phyloP scores from a whole-genome alignment of 768 basidiomycete species.

The Termitomyces sp. region DNA sequence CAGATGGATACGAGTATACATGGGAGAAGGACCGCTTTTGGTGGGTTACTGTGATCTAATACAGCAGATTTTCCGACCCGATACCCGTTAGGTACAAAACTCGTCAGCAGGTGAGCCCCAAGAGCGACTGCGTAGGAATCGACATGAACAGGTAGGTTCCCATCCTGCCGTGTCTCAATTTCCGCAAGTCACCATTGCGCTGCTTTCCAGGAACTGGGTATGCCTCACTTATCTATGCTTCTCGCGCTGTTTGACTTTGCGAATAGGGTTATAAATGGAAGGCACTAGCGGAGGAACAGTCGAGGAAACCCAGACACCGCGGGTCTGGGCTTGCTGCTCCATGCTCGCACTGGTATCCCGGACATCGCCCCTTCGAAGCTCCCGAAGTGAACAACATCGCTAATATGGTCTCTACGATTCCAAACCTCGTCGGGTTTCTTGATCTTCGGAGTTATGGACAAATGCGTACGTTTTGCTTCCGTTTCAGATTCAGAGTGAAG shows the following conservation, averaged over 20 bases:
- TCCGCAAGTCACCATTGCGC: not conserved
- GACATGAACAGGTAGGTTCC: conserved; percentile 69
- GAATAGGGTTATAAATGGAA: conserved; percentile 72
- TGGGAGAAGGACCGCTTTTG: conserved; percentile 70
- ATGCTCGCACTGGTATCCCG: conserved; percentile 78
- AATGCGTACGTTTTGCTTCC: conserved; percentile 53
- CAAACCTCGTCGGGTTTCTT: conserved; percentile 59
- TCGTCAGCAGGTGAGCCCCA: conserved; percentile 49
- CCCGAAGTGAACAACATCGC: conserved; percentile 75
- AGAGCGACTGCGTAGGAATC: conserved; percentile 58
- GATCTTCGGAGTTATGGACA: conserved; percentile 84
- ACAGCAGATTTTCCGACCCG: not conserved
- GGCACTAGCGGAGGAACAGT: conserved; percentile 23
- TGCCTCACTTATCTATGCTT: conserved; percentile 6
- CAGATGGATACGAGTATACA: conserved; percentile 74
- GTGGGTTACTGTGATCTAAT: conserved; percentile 23
- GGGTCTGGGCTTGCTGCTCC: conserved; percentile 37
- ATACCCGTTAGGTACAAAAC: conserved; percentile 60
- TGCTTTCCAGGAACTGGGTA: conserved; percentile 59
- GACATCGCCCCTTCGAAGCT: conserved; percentile 69
- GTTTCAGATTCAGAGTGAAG: not conserved
- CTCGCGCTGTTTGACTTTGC: not conserved
- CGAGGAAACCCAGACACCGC: conserved; percentile 14
- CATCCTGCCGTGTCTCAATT: not conserved
- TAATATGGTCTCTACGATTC: conserved; percentile 54